These are phyloP conservation scores for Candida chauliodis DNA, from an alignment of 805 yeast genomes.

Conservation along the genomic window DNA sequence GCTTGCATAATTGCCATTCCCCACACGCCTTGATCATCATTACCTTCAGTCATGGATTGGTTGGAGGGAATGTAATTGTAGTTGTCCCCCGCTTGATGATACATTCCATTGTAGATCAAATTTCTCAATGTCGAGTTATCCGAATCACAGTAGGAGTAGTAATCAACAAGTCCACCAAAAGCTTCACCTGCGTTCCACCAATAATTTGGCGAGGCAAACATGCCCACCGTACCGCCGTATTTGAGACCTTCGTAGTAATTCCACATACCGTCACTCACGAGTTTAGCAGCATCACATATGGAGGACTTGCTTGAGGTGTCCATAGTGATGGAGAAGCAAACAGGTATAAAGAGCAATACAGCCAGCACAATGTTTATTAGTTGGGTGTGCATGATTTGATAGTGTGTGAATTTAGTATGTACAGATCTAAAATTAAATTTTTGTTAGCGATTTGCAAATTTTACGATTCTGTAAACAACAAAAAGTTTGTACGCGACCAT, in stretches of 20 bases:
- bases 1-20: conserved; percentile 46
- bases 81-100: conserved; percentile 40
- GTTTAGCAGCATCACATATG: conserved; percentile 38
- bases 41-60: conserved; percentile 46
- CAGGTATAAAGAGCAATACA: background rate
- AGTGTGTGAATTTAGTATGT: too few relatives aligned
- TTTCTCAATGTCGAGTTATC: conserved; percentile 28
- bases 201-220: conserved; percentile 44
- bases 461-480: too few relatives aligned
- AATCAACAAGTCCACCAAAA: conserved; percentile 45
- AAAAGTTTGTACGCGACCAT: too few relatives aligned
- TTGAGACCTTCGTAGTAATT: conserved; percentile 42
- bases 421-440: too few relatives aligned
- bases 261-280: conserved; percentile 36
- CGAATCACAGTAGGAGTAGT: conserved; percentile 34
- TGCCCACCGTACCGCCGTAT: conserved; percentile 45
- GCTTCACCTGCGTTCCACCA: conserved; percentile 56
- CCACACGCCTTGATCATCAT: conserved; percentile 55
- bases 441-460: too few relatives aligned
- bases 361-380: conserved; percentile 1
- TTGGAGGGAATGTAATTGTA: conserved; percentile 43
- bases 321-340: conserved; percentile 24
- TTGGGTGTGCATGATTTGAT: background rate
- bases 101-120: conserved; percentile 36
- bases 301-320: conserved; percentile 36